A percentile compares a stretch with the other conserved stretches of the same genome.
Evolutionary conservation across 306 rosid species (phyloP).

Genomic region (Lathyrus sativus): DNA sequence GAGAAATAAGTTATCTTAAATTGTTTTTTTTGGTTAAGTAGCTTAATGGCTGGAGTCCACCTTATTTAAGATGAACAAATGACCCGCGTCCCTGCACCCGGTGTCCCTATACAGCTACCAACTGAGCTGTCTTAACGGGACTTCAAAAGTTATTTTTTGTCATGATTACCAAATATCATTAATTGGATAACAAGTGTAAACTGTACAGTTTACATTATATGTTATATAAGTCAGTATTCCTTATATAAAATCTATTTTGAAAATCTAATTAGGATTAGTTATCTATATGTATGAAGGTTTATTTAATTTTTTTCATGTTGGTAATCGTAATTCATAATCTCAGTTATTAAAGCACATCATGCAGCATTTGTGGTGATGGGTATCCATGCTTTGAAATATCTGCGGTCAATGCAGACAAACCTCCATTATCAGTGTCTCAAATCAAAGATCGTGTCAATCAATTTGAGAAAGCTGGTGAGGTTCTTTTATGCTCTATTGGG

Average conservation of each 20-base stretch:
- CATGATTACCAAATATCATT: neutral
- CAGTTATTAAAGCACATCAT: slow-evolving; percentile 37
- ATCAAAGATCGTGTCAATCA: slow-evolving; percentile 83
- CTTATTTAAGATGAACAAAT: no score
- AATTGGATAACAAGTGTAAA: slow-evolving; percentile 20
- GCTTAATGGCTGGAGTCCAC: no score
- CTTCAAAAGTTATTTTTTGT: slow-evolving; percentile 1
- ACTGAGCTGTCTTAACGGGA: no score
- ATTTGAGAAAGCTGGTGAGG: slow-evolving; percentile 81
- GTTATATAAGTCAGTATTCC: neutral
- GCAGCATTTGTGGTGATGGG: slow-evolving; percentile 76
- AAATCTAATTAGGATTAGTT: slow-evolving; percentile 12
- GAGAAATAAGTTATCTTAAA: no score
- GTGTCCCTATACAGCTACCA: no score
- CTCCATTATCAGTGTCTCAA: slow-evolving; percentile 71
- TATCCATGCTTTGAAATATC: slow-evolving; percentile 93
- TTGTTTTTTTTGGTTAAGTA: no score
- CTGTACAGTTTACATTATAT: neutral
- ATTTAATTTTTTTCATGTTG: slow-evolving; percentile 30
- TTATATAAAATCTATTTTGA: slow-evolving; percentile 15
- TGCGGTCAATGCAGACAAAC: slow-evolving; percentile 94
- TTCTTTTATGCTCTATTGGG: slow-evolving; percentile 23
- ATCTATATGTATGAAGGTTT: slow-evolving; percentile 8
- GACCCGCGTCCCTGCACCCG: no score
- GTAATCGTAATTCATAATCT: slow-evolving; percentile 25